Evolutionary conservation across 108 stramenopile genomes (phyloP), one percentile per base, ranked within the genome.

Genomic region (Fragilaria radians): DNA sequence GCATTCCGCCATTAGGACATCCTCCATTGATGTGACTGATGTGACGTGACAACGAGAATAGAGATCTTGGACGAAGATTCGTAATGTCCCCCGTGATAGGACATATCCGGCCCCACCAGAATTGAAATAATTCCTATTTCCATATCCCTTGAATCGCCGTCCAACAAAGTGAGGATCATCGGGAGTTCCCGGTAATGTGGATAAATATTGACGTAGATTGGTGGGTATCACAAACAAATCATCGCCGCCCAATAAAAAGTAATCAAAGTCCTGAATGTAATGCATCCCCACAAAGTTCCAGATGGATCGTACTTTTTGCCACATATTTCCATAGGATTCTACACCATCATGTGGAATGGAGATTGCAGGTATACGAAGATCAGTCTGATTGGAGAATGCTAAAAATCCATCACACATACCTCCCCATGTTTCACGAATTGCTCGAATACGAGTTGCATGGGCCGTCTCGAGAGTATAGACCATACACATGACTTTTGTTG

Each of bases 61-160:
- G 49, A 7, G 11, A 42, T 63, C 52, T 14, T 24, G 54, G 17
- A 57, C 31, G 55, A 57, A 36, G 3, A 27, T 1, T 1, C 2
- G 1, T 50, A 97, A 54, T 3, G 94, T 79, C 2, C 69, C 78
- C 50, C 76, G 73, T 60, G 86, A 84, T 55, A 97, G 59, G 0
- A 86, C 77, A 53, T 95, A 97, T 14, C 94, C 93, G 21, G 88
- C 72, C 19, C 96, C 96, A 18, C 96, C 96, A 69, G 78, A 85
- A 45, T 94, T 93, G 53, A 94, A 95, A 48, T 77, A 81, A 27
- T 71, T 68, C 46, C 48, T 47, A 9, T 45, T 3, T 5, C 52
- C 48, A 3, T 64, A 46, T 1, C 64, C 62, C 49, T 71, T 67
- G 64, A 88, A 94, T 4, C 82, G 58, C 28, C 88, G 62, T 24